Evolutionary conservation across 208 protist genomes (phyloP), one percentile per base, ranked within the genome.

Genomic region (Trypanosoma cruzi): DNA sequence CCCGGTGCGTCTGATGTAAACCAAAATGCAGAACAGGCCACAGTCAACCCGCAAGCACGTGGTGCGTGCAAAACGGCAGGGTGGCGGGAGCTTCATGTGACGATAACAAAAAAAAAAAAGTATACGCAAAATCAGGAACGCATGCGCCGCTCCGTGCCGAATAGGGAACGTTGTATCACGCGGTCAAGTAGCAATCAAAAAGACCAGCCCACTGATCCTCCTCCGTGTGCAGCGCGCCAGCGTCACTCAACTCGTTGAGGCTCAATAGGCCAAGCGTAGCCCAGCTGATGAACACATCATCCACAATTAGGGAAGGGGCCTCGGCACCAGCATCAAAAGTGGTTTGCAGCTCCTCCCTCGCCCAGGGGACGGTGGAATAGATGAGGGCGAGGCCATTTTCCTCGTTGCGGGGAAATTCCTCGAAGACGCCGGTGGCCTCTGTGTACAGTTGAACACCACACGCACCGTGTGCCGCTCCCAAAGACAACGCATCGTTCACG

Each of bases 231-330:
- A 73, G 24, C 42, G 37, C 52, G 36, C 61, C 50, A n/a, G 58
- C 13, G 28, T 63, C 61, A 44, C 34, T 13, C 42, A 68, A 36
- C 28, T 74, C 69, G 37, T 66, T 74, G 16, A 74, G 37, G 31
- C 69, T 74, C 20, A 74, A 22, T n/a, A 61, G 60, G 52, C 61
- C 69, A n/a, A 61, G 28, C 5, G n/a, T 68, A 54, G n/a, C 69
- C 69, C 69, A 74, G 2, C 42, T 14, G 4, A 74, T 55, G 60
- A 74, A 74, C 6, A 63, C 69, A 48, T 74, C 69, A 63, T 74
- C 69, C 60, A 68, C 69, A 68, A 74, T 64, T 4, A 74, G 22
- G 8, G 53, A 55, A 14, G 42, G 60, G 22, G 49, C 46, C 4
- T 61, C 22, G 7, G 11, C 24, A 56, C 22, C 31, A 14, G 13